phyloP scores from a whole-genome alignment of 2,329 filamentous ascomycete species.

The Fusarium falciforme region DNA sequence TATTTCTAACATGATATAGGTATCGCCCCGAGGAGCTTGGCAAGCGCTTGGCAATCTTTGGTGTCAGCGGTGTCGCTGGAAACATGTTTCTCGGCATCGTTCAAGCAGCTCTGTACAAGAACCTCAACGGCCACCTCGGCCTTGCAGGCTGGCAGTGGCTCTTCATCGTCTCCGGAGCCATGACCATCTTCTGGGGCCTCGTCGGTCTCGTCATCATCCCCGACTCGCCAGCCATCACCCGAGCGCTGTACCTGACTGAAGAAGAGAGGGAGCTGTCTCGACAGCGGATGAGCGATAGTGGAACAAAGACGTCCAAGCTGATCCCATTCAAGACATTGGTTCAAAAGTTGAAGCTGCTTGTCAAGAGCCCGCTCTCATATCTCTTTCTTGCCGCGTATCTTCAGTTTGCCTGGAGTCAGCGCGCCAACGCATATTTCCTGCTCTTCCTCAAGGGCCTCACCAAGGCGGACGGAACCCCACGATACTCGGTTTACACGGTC shows the following conservation, averaged over 20 bases:
- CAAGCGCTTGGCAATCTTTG: slow-evolving; percentile 39
- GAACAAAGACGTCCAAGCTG: slow-evolving; percentile 30
- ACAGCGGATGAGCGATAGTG: slow-evolving; percentile 30
- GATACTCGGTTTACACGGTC: slow-evolving; percentile 55
- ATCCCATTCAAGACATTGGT: slow-evolving; percentile 30
- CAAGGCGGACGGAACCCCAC: slow-evolving; percentile 22
- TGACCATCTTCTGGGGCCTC: slow-evolving; percentile 38
- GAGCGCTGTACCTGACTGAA: slow-evolving; percentile 26
- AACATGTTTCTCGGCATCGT: slow-evolving; percentile 42
- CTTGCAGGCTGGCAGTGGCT: slow-evolving; percentile 42
- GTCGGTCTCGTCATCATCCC: slow-evolving; percentile 35
- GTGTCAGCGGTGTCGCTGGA: slow-evolving; percentile 38
- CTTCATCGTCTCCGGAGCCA: slow-evolving; percentile 33
- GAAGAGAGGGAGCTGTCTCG: slow-evolving; percentile 24
- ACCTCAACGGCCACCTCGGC: slow-evolving; percentile 31
- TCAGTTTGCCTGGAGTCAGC: slow-evolving; percentile 50
- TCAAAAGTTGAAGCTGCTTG: slow-evolving; percentile 30
- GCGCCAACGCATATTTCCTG: slow-evolving; percentile 51
- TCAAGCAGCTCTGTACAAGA: slow-evolving; percentile 34
- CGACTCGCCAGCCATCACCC: slow-evolving; percentile 34
- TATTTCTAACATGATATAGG: slow-evolving; percentile 1
- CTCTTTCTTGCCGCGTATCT: slow-evolving; percentile 49
- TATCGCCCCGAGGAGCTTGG: slow-evolving; percentile 35
- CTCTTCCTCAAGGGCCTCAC: slow-evolving; percentile 48
- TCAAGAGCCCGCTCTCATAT: slow-evolving; percentile 36